These are phyloP conservation scores for Trichosanthes cucumerina DNA, from an alignment of 306 rosid genomes.

Conservation along the genomic window DNA sequence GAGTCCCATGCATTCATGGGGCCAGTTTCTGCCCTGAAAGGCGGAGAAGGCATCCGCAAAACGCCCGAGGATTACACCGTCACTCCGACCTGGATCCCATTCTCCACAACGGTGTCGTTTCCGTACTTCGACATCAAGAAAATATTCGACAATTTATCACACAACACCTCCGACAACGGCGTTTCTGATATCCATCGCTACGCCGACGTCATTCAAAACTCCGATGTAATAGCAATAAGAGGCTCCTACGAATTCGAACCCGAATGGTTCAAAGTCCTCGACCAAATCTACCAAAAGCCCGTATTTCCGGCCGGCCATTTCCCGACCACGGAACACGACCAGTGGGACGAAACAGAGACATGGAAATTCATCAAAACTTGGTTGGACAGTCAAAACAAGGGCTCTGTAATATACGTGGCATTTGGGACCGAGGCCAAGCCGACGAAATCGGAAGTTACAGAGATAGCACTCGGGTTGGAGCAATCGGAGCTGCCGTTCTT, in stretches of 20 bases:
- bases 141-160: not conserved
- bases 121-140: constrained; percentile 5
- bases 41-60: not conserved
- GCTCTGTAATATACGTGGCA: constrained; percentile 45
- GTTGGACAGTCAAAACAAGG: constrained; percentile 12
- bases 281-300: not conserved
- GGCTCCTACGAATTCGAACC: constrained; percentile 15
- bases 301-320: constrained; percentile 18
- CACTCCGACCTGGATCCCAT: constrained; percentile 21
- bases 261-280: constrained; percentile 11
- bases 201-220: not conserved
- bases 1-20: not conserved
- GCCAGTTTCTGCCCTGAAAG: not conserved
- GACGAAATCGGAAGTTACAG: constrained; percentile 14
- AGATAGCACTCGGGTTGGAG: constrained; percentile 45
- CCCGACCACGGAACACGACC: constrained; percentile 21
- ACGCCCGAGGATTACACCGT: constrained; percentile 3
- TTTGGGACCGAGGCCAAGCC: constrained; percentile 35
- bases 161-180: not conserved
- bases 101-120: constrained; percentile 5
- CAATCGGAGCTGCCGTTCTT: constrained; percentile 40
- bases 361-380: not conserved
- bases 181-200: not conserved
- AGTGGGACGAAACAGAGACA: constrained; percentile 14
- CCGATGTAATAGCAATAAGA: constrained; percentile 2